Base-by-base conservation (phyloP, 306 rosid species). In the Dalbergia oliveri region DNA sequence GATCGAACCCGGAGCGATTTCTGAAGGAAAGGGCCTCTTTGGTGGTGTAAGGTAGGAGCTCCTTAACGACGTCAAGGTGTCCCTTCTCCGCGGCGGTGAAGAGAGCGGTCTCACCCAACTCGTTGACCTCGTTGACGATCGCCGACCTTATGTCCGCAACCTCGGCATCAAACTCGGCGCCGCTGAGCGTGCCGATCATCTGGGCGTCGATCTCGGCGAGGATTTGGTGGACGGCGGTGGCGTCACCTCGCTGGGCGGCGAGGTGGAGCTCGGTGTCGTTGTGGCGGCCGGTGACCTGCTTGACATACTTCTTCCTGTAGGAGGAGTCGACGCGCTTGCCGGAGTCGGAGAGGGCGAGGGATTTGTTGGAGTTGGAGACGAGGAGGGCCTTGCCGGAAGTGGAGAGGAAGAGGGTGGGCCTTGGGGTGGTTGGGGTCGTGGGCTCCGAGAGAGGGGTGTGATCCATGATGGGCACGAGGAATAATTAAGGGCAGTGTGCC, bases 251-350 rank as follows among this genome's bases (percentile, higher is more conserved):
- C 56, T 83, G 88, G 0, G 90, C 95, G 13, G 93, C 99, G 78
- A 94, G 88, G 83, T 94, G 97, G 73, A 94, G 90, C 75, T 91
- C 94, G 37, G 97, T 92, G 78, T 94, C 97, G 8, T 92, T 88
- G 78, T 89, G 92, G 56, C 92, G 88, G 3, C 99, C 97, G 6
- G 94, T 94, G 76, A 92, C 97, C 78, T 94, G 97, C 81, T 82
- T 90, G 79, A 94, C 95, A 37, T 89, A 92, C 70, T 92, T 94
- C 79, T 92, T 91, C 87, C 37, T 45, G 14, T 39, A 18, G 6
- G 56, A 12, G 9, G 56, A 16, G 11, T 91, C 98, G 44, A 86
- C 66, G 47, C 90, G 83, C 86, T 91, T 88, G 47, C 88, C 86
- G 34, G 91, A 91, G 73, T 86, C 85, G 15, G 97, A 91, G 31